These are phyloP conservation scores for Calonectria henricotiae DNA, from an alignment of 2,329 filamentous ascomycete genomes.

Conservation along the genomic window DNA sequence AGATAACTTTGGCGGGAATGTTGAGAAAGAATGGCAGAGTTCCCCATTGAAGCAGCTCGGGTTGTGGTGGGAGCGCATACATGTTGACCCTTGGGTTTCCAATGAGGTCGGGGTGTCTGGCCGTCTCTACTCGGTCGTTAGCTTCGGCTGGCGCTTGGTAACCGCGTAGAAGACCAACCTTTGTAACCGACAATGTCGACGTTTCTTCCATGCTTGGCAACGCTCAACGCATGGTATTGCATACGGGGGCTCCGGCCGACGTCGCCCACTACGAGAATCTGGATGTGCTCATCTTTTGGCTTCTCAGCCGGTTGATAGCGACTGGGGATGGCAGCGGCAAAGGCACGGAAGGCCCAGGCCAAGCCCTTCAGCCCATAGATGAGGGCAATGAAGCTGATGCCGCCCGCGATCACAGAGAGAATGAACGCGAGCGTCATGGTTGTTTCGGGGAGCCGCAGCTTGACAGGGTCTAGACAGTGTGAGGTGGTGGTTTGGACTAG, in stretches of 20 bases:
- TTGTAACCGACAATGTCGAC: slow-evolving; percentile 93
- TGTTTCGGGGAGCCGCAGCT: slow-evolving; percentile 30
- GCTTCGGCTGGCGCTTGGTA: slow-evolving; percentile 26
- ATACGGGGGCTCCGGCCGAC: slow-evolving; percentile 97
- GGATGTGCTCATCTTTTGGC: slow-evolving; percentile 68
- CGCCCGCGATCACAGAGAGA: slow-evolving; percentile 57
- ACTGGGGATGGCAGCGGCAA: slow-evolving; percentile 55
- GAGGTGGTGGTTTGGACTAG: slow-evolving; percentile 28
- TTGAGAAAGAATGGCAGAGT: slow-evolving; percentile 83
- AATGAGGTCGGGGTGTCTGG: slow-evolving; percentile 84
- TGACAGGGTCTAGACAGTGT: slow-evolving; percentile 38
- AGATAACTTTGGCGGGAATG: slow-evolving; percentile 88
- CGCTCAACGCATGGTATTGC: slow-evolving; percentile 97
- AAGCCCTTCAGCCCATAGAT: slow-evolving; percentile 46
- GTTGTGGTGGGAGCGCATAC: slow-evolving; percentile 79
- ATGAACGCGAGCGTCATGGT: slow-evolving; percentile 54
- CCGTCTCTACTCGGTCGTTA: slow-evolving; percentile 74
- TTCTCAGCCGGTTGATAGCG: slow-evolving; percentile 57
- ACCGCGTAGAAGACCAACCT: slow-evolving; percentile 65
- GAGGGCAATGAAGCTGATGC: slow-evolving; percentile 55
- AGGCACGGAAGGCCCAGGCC: slow-evolving; percentile 46
- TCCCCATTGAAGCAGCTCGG: slow-evolving; percentile 77
- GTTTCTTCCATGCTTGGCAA: slow-evolving; percentile 84
- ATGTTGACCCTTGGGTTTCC: slow-evolving; percentile 80
- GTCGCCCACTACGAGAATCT: slow-evolving; percentile 94